These are phyloP conservation scores for Macadamia integrifolia DNA, from an alignment of 164 flowering plant species.

Conservation along the genomic window DNA sequence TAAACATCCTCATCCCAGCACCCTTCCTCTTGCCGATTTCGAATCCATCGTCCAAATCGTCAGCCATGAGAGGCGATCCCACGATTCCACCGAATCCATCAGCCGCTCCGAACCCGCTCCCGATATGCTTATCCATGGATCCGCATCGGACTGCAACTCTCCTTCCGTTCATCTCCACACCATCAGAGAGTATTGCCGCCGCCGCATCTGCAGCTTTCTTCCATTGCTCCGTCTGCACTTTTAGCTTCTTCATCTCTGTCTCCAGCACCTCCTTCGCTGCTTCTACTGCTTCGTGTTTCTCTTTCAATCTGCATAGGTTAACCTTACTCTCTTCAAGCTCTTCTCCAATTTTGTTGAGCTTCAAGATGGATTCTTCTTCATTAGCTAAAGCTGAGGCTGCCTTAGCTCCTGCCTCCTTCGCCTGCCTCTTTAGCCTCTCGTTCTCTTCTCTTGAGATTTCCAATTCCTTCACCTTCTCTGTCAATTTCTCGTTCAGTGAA, in stretches of 20 bases:
- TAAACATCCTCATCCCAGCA: slow-evolving; percentile 62
- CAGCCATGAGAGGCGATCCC: slow-evolving; percentile 52
- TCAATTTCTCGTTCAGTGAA: slow-evolving; percentile 38
- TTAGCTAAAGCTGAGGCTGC: slow-evolving; percentile 26
- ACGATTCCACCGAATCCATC: slow-evolving; percentile 35
- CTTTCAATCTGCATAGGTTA: slow-evolving; percentile 30
- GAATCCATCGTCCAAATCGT: slow-evolving; percentile 48
- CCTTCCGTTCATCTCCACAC: slow-evolving; percentile 48
- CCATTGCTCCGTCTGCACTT: slow-evolving; percentile 96
- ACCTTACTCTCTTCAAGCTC: slow-evolving; percentile 28
- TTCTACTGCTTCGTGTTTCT: slow-evolving; percentile 56
- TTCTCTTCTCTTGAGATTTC: slow-evolving; percentile 34
- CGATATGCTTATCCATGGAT: slow-evolving; percentile 64
- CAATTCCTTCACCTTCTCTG: slow-evolving; percentile 46
- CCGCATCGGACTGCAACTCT: slow-evolving; percentile 53
- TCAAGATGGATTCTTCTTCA: slow-evolving; percentile 38
- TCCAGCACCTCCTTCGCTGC: slow-evolving; percentile 56
- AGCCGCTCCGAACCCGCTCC: slow-evolving; percentile 23
- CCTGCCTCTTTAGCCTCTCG: slow-evolving; percentile 37
- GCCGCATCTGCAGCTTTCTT: slow-evolving; percentile 99
- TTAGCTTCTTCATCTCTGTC: slow-evolving; percentile 69
- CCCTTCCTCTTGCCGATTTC: slow-evolving; percentile 58
- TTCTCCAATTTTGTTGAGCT: slow-evolving; percentile 28
- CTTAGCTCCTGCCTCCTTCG: slow-evolving; percentile 30
- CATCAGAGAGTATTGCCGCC: slow-evolving; percentile 60